Evolutionary conservation across 192 early-diverging fungal genomes (phyloP), one percentile per base, ranked within the genome.

Genomic region (Gamsiella multidivaricata): DNA sequence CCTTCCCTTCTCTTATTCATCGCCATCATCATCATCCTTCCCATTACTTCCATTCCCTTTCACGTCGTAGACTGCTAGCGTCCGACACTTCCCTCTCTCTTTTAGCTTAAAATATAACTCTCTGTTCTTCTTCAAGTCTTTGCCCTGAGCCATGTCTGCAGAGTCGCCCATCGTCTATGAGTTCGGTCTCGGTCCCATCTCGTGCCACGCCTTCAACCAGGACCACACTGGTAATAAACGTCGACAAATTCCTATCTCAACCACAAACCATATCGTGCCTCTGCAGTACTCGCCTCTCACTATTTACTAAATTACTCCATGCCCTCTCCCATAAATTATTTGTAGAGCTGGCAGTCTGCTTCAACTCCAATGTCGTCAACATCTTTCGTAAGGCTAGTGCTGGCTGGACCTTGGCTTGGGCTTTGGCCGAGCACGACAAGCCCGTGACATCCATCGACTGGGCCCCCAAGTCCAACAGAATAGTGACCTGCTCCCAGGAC

Each of bases 401-500:
- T 25, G 57, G 54, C 57, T 98, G 92, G 92, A 85, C 70, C 59
- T 70, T 91, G 22, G 60, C 79, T 36, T 89, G 89, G 28, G 90
- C 91, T 18, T 82, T 99, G 58, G 84, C 82, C 51, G 93, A 97
- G 91, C 97, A 99, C 81, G 96, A 97, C 87, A 91, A 96, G 81
- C 89, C 95, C 29, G 94, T 99, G 33, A 99, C 96, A 5, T 87
- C 90, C 49, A 89, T 99, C 70, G 97, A 99, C 80, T 96, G 95
- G 94, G 96, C 97, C 22, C 94, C 94, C 63, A 88, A 90, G 55
- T 92, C 96, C 45, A 98, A 98, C 87, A 87, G 92, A 29, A 93
- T 99, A 39, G 97, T 99, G 14, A 94, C 96, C 34, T 97, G 96
- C 84, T 97, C 96, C 42, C 97, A 99, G 85, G 97, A 99, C 84